phyloP scores from a whole-genome alignment of 306 rosid genomes.

The Leucaena leucocephala region DNA sequence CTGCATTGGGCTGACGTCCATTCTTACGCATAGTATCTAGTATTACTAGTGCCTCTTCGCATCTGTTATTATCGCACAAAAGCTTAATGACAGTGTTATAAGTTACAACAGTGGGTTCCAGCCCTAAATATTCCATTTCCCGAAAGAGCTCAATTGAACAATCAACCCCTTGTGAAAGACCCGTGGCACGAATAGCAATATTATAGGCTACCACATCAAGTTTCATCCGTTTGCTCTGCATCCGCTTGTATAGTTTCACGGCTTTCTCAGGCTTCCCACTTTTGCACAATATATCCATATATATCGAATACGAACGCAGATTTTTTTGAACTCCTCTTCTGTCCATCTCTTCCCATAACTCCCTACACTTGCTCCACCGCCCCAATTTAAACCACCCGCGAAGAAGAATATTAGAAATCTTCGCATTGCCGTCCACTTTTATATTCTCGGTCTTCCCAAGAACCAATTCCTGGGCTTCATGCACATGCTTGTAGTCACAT shows the following conservation, averaged over 20 bases:
- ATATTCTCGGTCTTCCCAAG: constrained; percentile 48
- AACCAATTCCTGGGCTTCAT: constrained; percentile 73
- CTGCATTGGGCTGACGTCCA: constrained; percentile 62
- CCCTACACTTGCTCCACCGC: constrained; percentile 85
- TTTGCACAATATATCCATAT: constrained; percentile 82
- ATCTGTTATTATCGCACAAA: constrained; percentile 66
- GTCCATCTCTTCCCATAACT: constrained; percentile 93
- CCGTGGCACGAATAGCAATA: constrained; percentile 70
- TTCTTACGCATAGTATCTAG: constrained; percentile 55
- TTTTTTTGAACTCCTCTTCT: constrained; percentile 62
- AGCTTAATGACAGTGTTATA: constrained; percentile 79
- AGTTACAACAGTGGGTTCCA: constrained; percentile 63
- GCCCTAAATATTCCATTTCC: constrained; percentile 81
- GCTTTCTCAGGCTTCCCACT: constrained; percentile 86
- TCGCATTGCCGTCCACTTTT: constrained; percentile 44
- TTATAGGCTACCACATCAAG: constrained; percentile 81
- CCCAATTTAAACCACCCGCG: constrained; percentile 83
- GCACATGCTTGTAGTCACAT: constrained; percentile 78
- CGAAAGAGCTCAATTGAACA: constrained; percentile 53
- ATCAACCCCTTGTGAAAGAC: constrained; percentile 83
- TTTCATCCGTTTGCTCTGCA: constrained; percentile 61
- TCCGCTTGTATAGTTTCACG: constrained; percentile 71
- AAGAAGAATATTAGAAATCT: constrained; percentile 71
- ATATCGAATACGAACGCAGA: constrained; percentile 74
- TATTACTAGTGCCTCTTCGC: constrained; percentile 60